Evolutionary conservation across 2,329 filamentous ascomycete genomes (phyloP), one percentile per base, ranked within the genome.

Genomic region (Dothistroma septosporum): DNA sequence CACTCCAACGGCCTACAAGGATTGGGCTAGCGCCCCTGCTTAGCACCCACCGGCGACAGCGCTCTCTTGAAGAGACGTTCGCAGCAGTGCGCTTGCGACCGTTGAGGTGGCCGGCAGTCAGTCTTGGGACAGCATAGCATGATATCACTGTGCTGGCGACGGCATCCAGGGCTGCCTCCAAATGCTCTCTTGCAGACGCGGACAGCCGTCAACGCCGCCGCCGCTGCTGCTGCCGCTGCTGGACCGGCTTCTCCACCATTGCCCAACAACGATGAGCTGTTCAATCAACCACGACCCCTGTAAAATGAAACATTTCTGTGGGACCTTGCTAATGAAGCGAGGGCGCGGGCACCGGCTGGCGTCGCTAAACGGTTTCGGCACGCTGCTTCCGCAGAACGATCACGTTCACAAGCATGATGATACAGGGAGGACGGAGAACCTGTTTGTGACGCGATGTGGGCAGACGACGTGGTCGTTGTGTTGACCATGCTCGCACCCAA

Each of bases 351-450:
- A 32, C 28, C 47, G 21, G 50, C 12, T 50, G 47, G 47, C 47
- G 21, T 50, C 47, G 47, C 47, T 50, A 50, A 50, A 32, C 47
- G 28, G 21, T 50, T 50, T 53, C 50, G 50, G 50, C 50, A 53
- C 50, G 31, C 21, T 53, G 50, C 50, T 53, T 53, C 50, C 50
- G 50, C 50, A 24, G 49, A 35, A 53, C 28, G 49, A 35, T 53
- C 49, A 32, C 49, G 24, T 52, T 52, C 5, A 24, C 11, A 31
- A 53, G n/a, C 50, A 44, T 44, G 41, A 44, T 44, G 41, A 44
- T 19, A 44, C 41, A 19, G 41, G 41, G 31, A 35, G 24, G 24
- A 31, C 8, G 48, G 10, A 28, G 19, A 12, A 21, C 19, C 22
- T 31, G 24, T 32, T 35, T 35, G 50, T 35, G 31, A 32, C 31